Evolutionary conservation across 495 filamentous ascomycete species (phyloP).

Genomic region (Talaromyces trachyspermus): DNA sequence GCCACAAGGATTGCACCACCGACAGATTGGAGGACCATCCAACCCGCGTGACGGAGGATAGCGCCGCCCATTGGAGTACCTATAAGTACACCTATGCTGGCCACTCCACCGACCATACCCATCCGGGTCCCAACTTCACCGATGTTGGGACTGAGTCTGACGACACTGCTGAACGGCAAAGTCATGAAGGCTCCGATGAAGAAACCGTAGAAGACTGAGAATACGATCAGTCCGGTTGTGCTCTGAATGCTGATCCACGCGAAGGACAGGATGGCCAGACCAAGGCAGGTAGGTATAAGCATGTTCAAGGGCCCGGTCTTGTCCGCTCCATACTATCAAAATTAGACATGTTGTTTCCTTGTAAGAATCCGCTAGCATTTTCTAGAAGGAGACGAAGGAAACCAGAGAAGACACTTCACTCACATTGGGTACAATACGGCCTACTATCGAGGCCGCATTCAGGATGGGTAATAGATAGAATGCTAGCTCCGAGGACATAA

Average conservation of each 20-base stretch:
- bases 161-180: slow-evolving; percentile 16
- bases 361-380: too few relatives aligned
- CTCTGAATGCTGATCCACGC: slow-evolving; percentile 2
- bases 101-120: slow-evolving; percentile 16
- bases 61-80: slow-evolving; percentile 59
- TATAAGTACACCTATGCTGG: slow-evolving; percentile 35
- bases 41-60: slow-evolving; percentile 9
- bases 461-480: slow-evolving; percentile 63
- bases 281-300: too few relatives aligned
- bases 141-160: slow-evolving; percentile 17
- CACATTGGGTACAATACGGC: too few relatives aligned
- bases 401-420: too few relatives aligned
- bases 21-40: slow-evolving; percentile 16
- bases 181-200: slow-evolving; percentile 22
- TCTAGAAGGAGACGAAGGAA: too few relatives aligned
- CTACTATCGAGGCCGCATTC: slow-evolving; percentile 36
- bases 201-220: slow-evolving; percentile 22
- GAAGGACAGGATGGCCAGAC: neutral
- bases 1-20: slow-evolving; percentile 13
- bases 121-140: slow-evolving; percentile 20
- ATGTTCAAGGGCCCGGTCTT: too few relatives aligned
- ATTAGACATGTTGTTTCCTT: slow-evolving; percentile 1
- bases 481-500: slow-evolving; percentile 27
- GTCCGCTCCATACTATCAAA: neutral
- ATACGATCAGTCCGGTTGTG: slow-evolving; percentile 18